Evolutionary conservation across 768 basidiomycete genomes (phyloP).

Genomic region (Kwoniella bestiolae): DNA sequence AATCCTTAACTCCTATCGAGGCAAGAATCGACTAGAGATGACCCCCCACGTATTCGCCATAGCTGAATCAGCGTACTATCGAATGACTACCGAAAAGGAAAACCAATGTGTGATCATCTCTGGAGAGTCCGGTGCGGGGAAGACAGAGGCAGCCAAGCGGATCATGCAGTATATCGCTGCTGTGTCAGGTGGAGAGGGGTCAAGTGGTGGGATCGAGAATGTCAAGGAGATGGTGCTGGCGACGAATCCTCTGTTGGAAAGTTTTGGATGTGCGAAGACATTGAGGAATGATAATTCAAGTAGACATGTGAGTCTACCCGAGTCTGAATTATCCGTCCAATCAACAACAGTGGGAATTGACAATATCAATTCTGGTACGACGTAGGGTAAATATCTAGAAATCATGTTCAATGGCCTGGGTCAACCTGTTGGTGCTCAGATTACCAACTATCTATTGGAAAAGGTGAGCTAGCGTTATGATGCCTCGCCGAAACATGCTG

Average conservation of each 20-base stretch:
- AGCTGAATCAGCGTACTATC: conserved; percentile 96
- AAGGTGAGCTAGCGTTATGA: conserved; percentile 68
- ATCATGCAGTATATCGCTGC: conserved; percentile 99
- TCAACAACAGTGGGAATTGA: neutral
- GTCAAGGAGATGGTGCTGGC: conserved; percentile 99
- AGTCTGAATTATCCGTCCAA: neutral
- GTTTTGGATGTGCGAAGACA: conserved; percentile 98
- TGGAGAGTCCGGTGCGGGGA: conserved; percentile 97
- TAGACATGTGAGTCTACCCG: conserved; percentile 75
- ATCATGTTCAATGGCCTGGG: conserved; percentile 97
- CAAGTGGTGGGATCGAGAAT: conserved; percentile 83
- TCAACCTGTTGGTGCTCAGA: conserved; percentile 95
- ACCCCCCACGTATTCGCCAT: conserved; percentile 98
- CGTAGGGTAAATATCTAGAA: conserved; percentile 95
- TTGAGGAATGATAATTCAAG: conserved; percentile 98
- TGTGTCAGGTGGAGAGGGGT: conserved; percentile 73
- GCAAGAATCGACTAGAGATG: conserved; percentile 97
- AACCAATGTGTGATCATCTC: conserved; percentile 99
- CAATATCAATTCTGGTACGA: neutral
- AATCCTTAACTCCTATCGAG: conserved; percentile 78
- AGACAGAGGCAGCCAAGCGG: conserved; percentile 97
- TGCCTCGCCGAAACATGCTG: neutral
- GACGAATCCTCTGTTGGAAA: conserved; percentile 94
- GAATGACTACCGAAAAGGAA: conserved; percentile 98
- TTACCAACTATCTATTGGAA: conserved; percentile 96